A percentile compares a stretch with the other conserved stretches of the same genome.
phyloP scores from a whole-genome alignment of 1,139 yeast genomes.

The Nakaseomyces kungkrabaensis region DNA sequence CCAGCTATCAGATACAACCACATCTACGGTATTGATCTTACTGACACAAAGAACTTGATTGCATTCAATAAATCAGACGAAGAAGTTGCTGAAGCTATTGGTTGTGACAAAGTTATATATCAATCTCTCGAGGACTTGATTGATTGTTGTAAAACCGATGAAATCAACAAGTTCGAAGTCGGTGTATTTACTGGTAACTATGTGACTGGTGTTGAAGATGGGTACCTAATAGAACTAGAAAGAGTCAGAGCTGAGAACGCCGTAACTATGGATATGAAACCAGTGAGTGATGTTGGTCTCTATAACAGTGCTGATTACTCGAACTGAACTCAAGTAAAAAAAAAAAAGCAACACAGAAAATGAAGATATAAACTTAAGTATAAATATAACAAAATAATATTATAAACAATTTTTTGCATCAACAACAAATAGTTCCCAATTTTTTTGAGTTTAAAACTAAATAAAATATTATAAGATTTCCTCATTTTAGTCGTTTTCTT shows the following conservation, averaged over 20 bases:
- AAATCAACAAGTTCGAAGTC: slow-evolving; percentile 56
- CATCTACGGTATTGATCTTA: slow-evolving; percentile 93
- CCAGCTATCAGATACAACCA: slow-evolving; percentile 95
- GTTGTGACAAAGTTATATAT: slow-evolving; percentile 86
- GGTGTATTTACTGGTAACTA: slow-evolving; percentile 97
- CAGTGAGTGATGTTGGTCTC: slow-evolving; percentile 84
- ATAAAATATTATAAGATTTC: too few relatives aligned
- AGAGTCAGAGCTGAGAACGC: slow-evolving; percentile 74
- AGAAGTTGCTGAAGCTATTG: slow-evolving; percentile 68
- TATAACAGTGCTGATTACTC: slow-evolving; percentile 76
- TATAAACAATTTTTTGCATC: too few relatives aligned
- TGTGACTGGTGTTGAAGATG: slow-evolving; percentile 83
- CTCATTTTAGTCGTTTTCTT: too few relatives aligned
- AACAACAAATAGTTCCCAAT: too few relatives aligned
- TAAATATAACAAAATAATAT: not conserved
- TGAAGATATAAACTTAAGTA: not conserved
- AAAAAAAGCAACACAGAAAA: not conserved
- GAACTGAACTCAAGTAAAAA: not conserved
- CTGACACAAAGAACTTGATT: slow-evolving; percentile 88
- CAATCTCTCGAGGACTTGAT: slow-evolving; percentile 76
- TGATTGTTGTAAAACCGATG: slow-evolving; percentile 59
- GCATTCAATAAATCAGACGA: slow-evolving; percentile 71
- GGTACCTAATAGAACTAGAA: slow-evolving; percentile 74
- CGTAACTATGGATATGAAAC: slow-evolving; percentile 55
- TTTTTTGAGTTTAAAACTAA: too few relatives aligned